Conservation (phyloP, 257 asterid genomes). For the Misopates orontium region DNA sequence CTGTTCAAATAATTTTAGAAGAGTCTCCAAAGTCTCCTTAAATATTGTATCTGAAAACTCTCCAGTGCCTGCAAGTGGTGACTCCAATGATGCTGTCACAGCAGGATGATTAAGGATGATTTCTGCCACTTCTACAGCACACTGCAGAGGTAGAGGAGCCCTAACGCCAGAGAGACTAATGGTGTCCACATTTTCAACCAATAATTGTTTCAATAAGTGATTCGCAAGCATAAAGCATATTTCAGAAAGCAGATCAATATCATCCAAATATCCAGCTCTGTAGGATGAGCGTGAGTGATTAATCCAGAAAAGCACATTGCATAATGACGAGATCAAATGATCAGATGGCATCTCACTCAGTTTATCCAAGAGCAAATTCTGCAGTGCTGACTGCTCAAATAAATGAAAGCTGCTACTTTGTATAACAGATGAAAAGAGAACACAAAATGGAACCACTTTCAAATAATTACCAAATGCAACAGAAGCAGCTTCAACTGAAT, state of each 20-base stretch:
- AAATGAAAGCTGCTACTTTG: slow-evolving; percentile 42
- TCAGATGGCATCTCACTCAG: slow-evolving; percentile 59
- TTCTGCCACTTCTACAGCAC: slow-evolving; percentile 59
- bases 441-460: slow-evolving; percentile 59
- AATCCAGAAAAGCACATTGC: slow-evolving; percentile 70
- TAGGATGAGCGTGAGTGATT: slow-evolving; percentile 48
- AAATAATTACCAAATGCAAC: slow-evolving; percentile 60
- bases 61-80: slow-evolving; percentile 47
- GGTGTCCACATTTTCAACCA: slow-evolving; percentile 40
- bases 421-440: slow-evolving; percentile 60
- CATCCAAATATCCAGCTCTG: slow-evolving; percentile 37
- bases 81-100: slow-evolving; percentile 48
- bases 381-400: slow-evolving; percentile 44
- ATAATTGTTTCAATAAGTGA: slow-evolving; percentile 54
- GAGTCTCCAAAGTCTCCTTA: slow-evolving; percentile 41
- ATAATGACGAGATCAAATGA: slow-evolving; percentile 59
- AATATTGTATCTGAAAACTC: slow-evolving; percentile 50
- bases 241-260: slow-evolving; percentile 59
- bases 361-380: slow-evolving; percentile 64
- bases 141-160: slow-evolving; percentile 34
- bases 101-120: slow-evolving; percentile 65
- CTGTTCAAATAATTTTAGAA: slow-evolving; percentile 48
- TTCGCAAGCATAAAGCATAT: slow-evolving; percentile 51
- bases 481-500: slow-evolving; percentile 50
- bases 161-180: slow-evolving; percentile 29